Evolutionary conservation across 371 early-diverging fungal species (phyloP).

Genomic region (Mucor mucedo): DNA sequence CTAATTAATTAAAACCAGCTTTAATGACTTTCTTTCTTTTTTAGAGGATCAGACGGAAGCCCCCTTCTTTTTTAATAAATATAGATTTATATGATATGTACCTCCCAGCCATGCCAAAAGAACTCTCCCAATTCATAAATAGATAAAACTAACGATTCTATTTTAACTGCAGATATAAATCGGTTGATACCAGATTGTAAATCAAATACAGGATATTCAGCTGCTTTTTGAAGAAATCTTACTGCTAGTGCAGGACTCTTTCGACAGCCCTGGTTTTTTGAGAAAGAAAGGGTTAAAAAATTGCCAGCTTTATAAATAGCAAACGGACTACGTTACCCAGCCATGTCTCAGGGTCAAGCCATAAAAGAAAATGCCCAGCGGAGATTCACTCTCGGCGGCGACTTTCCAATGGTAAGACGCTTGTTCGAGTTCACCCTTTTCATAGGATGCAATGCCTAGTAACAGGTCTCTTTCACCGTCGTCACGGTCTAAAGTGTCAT

Average conservation of each 20-base stretch:
- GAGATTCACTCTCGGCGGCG: slow-evolving; percentile 64
- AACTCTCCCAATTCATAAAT: slow-evolving; percentile 82
- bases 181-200: slow-evolving; percentile 36
- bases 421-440: slow-evolving; percentile 64
- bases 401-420: slow-evolving; percentile 80
- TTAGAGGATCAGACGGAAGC: not conserved
- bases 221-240: slow-evolving; percentile 78
- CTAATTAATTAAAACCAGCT: not conserved
- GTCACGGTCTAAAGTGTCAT: not conserved
- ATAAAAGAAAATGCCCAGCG: slow-evolving; percentile 80
- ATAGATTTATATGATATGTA: slow-evolving; percentile 15
- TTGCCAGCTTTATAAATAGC: not conserved
- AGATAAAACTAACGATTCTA: slow-evolving; percentile 62
- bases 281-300: not conserved
- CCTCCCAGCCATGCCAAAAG: slow-evolving; percentile 93
- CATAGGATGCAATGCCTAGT: slow-evolving; percentile 11
- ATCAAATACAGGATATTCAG: slow-evolving; percentile 66
- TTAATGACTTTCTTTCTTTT: not conserved
- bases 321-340: slow-evolving; percentile 51
- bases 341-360: slow-evolving; percentile 90
- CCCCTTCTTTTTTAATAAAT: not conserved
- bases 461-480: slow-evolving; percentile 7
- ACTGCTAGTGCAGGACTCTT: slow-evolving; percentile 64
- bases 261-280: slow-evolving; percentile 55
- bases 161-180: slow-evolving; percentile 3